phyloP scores from a whole-genome alignment of 495 filamentous ascomycete species.

The Trichoderma virens region DNA sequence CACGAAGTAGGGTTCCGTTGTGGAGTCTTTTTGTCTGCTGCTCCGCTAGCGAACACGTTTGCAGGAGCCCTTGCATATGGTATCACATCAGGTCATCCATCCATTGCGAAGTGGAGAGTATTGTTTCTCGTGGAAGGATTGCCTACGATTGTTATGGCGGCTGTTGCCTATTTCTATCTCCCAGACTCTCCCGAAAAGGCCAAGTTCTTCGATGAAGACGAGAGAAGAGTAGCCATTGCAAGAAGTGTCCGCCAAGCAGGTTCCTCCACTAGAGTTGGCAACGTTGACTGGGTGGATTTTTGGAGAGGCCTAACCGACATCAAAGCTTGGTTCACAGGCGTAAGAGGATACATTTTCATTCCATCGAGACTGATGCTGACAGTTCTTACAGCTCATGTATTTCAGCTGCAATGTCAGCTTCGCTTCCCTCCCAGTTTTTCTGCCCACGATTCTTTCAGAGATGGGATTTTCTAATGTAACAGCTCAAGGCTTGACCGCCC shows the following conservation, averaged over 20 bases:
- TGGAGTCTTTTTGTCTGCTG: constrained; percentile 69
- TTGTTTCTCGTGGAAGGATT: constrained; percentile 80
- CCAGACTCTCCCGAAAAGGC: constrained; percentile 67
- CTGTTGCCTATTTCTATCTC: constrained; percentile 58
- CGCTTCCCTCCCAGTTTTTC: constrained; percentile 77
- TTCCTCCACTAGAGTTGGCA: constrained; percentile 33
- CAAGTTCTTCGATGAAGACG: constrained; percentile 60
- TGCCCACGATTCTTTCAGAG: constrained; percentile 68
- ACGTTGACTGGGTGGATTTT: constrained; percentile 53
- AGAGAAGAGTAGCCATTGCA: constrained; percentile 59
- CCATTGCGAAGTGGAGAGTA: constrained; percentile 68
- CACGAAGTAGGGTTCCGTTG: constrained; percentile 69
- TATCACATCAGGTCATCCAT: constrained; percentile 63
- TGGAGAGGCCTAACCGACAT: constrained; percentile 47
- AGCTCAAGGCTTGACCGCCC: constrained; percentile 74
- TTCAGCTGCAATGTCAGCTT: constrained; percentile 60
- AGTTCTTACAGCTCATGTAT: constrained; percentile 28
- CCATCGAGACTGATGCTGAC: constrained; percentile 2
- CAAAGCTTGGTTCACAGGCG: constrained; percentile 40
- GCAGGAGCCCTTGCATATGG: constrained; percentile 77
- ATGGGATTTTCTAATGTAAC: constrained; percentile 70
- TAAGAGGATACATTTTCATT: constrained; percentile 12
- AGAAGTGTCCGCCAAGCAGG: constrained; percentile 58
- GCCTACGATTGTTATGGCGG: constrained; percentile 59
- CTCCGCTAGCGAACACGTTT: constrained; percentile 76